These are phyloP conservation scores for Suhomyces anneliseae DNA, from an alignment of 1,139 yeast genomes.

Conservation along the genomic window DNA sequence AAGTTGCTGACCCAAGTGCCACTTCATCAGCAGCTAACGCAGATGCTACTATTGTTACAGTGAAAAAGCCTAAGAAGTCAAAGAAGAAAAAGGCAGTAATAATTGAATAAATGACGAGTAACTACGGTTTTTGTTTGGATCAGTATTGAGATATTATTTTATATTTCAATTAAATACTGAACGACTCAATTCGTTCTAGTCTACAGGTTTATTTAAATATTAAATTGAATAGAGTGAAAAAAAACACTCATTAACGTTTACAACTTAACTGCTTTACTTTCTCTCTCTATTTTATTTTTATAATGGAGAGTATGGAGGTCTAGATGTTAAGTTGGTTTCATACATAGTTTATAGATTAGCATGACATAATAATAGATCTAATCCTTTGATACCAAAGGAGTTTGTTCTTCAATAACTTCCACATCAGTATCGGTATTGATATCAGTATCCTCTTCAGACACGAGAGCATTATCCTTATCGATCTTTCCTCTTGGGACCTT, in stretches of 20 bases:
- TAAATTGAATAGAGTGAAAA: too few relatives aligned
- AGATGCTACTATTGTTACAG: constrained; percentile 16
- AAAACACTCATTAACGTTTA: too few relatives aligned
- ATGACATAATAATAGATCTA: constrained; percentile 6
- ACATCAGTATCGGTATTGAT: constrained; percentile 21
- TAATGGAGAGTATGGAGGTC: too few relatives aligned
- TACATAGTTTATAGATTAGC: constrained; percentile 1
- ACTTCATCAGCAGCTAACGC: background rate
- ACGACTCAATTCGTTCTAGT: too few relatives aligned
- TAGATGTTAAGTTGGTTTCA: too few relatives aligned
- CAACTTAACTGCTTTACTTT: too few relatives aligned
- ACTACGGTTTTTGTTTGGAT: too few relatives aligned
- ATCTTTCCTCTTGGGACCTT: constrained; percentile 15
- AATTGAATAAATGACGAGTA: constrained; percentile 11
- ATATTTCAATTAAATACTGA: too few relatives aligned
- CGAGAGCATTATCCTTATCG: constrained; percentile 3
- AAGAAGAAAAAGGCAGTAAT: constrained; percentile 39
- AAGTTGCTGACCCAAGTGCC: constrained; percentile 21
- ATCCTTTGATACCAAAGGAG: constrained; percentile 26
- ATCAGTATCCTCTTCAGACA: constrained; percentile 7
- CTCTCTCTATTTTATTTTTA: too few relatives aligned
- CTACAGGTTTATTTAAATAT: too few relatives aligned
- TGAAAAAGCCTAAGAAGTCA: constrained; percentile 28
- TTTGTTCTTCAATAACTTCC: constrained; percentile 24
- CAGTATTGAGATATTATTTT: too few relatives aligned